Evolutionary conservation across 2,329 filamentous ascomycete genomes (phyloP).

Genomic region (Colletotrichum sp.): DNA sequence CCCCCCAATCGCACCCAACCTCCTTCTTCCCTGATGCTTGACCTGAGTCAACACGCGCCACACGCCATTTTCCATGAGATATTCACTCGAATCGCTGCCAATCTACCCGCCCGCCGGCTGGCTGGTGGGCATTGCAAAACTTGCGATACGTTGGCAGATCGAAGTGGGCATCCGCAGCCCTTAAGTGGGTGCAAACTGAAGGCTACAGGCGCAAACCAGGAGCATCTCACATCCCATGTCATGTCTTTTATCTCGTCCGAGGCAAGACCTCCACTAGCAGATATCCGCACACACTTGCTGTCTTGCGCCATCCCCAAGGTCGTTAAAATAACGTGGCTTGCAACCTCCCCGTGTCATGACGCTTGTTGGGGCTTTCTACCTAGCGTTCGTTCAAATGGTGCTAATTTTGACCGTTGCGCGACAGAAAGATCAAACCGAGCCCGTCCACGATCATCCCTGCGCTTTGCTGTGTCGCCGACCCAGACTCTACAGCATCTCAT

Average conservation of each 20-base stretch:
- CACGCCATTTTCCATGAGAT: neutral
- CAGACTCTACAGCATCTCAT: constrained; percentile 7
- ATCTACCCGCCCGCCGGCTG: neutral
- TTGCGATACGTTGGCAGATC: neutral
- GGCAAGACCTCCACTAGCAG: neutral
- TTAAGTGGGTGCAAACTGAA: neutral
- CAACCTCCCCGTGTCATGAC: neutral
- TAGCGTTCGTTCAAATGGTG: neutral
- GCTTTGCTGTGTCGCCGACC: neutral
- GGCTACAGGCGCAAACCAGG: neutral
- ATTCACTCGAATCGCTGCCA: neutral
- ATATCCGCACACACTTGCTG: neutral
- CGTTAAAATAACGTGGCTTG: neutral
- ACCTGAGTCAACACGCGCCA: constrained; percentile 9
- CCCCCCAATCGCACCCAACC: neutral
- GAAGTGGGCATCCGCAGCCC: neutral
- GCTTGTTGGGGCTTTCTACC: neutral
- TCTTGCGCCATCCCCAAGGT: neutral
- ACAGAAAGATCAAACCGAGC: neutral
- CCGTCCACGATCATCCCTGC: constrained; percentile 6
- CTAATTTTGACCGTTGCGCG: constrained; percentile 6
- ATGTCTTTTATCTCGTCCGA: neutral
- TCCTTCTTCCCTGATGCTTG: neutral
- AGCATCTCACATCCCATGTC: neutral
- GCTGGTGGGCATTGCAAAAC: neutral